Conservation (phyloP, 1,284 basidiomycete genomes). For the Papiliotrema flavescens region DNA sequence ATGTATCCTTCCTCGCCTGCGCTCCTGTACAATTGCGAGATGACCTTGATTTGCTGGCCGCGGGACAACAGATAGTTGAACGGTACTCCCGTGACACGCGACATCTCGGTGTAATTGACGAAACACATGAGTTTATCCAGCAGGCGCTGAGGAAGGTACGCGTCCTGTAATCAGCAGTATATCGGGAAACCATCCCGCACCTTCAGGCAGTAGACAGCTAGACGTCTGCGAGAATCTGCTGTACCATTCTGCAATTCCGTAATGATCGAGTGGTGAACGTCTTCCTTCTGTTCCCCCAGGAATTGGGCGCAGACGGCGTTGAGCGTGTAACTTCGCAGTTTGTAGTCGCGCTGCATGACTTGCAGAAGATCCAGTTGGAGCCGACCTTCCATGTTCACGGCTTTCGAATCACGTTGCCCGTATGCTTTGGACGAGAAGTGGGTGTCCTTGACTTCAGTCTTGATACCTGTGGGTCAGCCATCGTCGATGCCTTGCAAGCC, state of each 20-base stretch:
- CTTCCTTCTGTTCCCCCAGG: constrained; percentile 93
- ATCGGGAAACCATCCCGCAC: constrained; percentile 49
- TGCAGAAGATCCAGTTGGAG: constrained; percentile 90
- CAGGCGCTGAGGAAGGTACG: constrained; percentile 87
- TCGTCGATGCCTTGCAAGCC: constrained; percentile 21
- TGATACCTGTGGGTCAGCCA: constrained; percentile 55
- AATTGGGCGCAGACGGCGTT: constrained; percentile 96
- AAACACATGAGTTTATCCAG: constrained; percentile 97
- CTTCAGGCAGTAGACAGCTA: constrained; percentile 95
- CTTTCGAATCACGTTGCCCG: constrained; percentile 90
- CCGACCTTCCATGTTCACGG: constrained; percentile 80
- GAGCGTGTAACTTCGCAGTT: constrained; percentile 87
- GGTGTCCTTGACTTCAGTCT: constrained; percentile 77
- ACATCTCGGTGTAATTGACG: constrained; percentile 93
- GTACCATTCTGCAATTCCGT: constrained; percentile 94
- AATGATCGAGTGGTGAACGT: constrained; percentile 94
- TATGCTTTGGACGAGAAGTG: constrained; percentile 96
- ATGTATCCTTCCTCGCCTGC: constrained; percentile 84
- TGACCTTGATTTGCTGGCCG: constrained; percentile 93
- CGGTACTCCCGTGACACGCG: constrained; percentile 93
- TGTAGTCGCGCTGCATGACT: constrained; percentile 95
- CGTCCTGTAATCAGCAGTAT: constrained; percentile 62
- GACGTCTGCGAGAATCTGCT: constrained; percentile 76
- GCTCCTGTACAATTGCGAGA: constrained; percentile 86
- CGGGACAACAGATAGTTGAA: constrained; percentile 89